phyloP scores from a whole-genome alignment of 2,329 filamentous ascomycete species.

The Calcarisporium arbuscula region DNA sequence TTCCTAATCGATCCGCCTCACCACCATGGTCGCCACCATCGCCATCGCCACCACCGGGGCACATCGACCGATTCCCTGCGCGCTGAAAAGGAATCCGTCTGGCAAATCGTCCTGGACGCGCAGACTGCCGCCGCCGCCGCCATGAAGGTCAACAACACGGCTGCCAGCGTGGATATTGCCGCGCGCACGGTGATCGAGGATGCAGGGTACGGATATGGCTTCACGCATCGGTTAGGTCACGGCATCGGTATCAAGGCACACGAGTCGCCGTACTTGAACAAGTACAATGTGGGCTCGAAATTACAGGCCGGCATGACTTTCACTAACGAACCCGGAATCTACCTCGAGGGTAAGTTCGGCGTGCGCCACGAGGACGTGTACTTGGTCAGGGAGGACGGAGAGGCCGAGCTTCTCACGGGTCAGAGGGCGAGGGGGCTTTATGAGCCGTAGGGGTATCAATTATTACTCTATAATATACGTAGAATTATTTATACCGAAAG shows the following conservation, averaged over 20 bases:
- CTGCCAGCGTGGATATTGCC: conserved; percentile 55
- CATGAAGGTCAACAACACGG: conserved; percentile 45
- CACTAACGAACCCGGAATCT: conserved; percentile 58
- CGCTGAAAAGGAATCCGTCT: conserved; percentile 49
- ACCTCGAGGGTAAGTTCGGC: conserved; percentile 53
- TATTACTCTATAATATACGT: conserved; percentile 2
- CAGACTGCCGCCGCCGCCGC: conserved; percentile 48
- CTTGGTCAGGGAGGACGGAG: conserved; percentile 45
- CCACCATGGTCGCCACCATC: background rate
- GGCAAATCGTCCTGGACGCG: conserved; percentile 56
- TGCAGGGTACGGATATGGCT: conserved; percentile 52
- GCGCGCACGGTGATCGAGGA: conserved; percentile 50
- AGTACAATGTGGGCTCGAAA: conserved; percentile 44
- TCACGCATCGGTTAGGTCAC: conserved; percentile 58
- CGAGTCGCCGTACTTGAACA: conserved; percentile 58
- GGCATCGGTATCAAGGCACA: conserved; percentile 62
- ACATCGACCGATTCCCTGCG: conserved; percentile 24
- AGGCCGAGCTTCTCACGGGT: conserved; percentile 50
- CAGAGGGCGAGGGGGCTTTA: conserved; percentile 45
- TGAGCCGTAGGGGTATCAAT: conserved; percentile 33
- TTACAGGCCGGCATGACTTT: conserved; percentile 55
- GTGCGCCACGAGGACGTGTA: conserved; percentile 58
- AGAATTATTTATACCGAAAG: background rate
- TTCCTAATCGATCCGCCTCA: conserved; percentile 44
- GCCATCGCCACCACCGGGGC: no score